A percentile compares a stretch with the other conserved stretches of the same genome.
Evolutionary conservation across 1,284 basidiomycete species (phyloP).

Genomic region (Sanguinoderma infundibulare): DNA sequence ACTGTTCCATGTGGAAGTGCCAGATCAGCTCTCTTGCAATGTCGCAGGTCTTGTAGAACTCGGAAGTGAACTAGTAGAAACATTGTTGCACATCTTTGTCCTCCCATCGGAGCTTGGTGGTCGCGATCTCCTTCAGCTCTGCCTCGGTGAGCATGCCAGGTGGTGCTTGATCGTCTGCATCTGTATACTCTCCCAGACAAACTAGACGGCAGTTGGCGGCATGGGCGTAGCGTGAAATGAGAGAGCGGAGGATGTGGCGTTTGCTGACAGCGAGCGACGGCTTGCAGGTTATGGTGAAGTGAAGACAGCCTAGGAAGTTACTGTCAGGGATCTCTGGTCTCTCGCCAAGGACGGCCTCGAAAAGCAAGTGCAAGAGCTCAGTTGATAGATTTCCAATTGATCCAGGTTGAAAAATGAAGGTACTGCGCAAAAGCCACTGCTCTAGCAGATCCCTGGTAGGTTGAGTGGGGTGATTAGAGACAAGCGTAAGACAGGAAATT

Average conservation of each 20-base stretch:
- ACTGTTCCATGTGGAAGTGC: too few species aligned
- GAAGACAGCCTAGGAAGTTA: not conserved
- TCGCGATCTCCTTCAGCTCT: conserved; percentile 1
- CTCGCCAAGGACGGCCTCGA: not conserved
- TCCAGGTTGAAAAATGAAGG: not conserved
- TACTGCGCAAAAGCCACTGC: not conserved
- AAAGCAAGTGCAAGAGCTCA: not conserved
- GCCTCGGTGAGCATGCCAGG: conserved; percentile 14
- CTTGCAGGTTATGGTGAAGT: conserved; percentile 17
- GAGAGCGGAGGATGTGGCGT: not conserved
- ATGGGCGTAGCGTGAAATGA: not conserved
- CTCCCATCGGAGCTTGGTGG: not conserved
- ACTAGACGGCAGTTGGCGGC: conserved; percentile 19
- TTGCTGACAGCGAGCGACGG: conserved; percentile 5
- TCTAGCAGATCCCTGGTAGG: not conserved
- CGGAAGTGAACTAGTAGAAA: not conserved
- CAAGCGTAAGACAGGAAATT: too few species aligned
- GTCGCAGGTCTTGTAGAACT: not conserved
- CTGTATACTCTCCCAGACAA: conserved; percentile 17
- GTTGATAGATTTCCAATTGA: not conserved
- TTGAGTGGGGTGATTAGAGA: not conserved
- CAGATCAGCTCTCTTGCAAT: not conserved
- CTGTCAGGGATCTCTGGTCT: not conserved
- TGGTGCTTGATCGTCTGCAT: conserved; percentile 10
- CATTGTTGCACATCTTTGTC: not conserved